phyloP scores from a whole-genome alignment of 1,284 basidiomycete genomes.

The Ganoderma multipileum region DNA sequence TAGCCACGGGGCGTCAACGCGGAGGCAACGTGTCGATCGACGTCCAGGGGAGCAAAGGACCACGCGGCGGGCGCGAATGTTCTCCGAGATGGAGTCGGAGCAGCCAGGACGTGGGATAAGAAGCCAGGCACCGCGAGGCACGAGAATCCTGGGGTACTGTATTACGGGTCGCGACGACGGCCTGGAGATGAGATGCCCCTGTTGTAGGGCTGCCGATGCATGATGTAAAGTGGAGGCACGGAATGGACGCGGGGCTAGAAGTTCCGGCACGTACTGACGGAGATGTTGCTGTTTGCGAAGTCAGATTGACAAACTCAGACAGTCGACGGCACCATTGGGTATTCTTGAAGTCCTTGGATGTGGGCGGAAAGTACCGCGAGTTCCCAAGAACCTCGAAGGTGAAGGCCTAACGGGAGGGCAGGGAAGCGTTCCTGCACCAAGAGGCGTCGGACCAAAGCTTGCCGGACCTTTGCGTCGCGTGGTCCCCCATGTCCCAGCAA shows the following conservation, averaged over 20 bases:
- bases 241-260: not conserved
- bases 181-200: not conserved
- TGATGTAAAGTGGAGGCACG: not conserved
- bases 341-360: not conserved
- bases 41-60: not conserved
- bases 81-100: not conserved
- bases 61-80: not conserved
- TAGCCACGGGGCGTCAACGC: not conserved
- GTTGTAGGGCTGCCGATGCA: not conserved
- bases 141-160: not conserved
- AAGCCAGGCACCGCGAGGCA: slow-evolving; percentile 7
- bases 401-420: not conserved
- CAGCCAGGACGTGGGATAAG: not conserved
- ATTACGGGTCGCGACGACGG: not conserved
- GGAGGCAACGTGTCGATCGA: slow-evolving; percentile 2
- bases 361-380: not conserved
- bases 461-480: too few species aligned
- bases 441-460: too few species aligned
- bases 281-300: not conserved
- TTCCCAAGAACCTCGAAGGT: not conserved
- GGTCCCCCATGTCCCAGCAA: not conserved
- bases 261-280: not conserved
- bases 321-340: not conserved
- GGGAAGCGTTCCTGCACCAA: not conserved
- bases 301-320: not conserved